Percentiles rank a stretch among this genome's conserved stretches.
Evolutionary conservation across 176 grass and related monocot genomes (phyloP).

Genomic region (Musa beccarii): DNA sequence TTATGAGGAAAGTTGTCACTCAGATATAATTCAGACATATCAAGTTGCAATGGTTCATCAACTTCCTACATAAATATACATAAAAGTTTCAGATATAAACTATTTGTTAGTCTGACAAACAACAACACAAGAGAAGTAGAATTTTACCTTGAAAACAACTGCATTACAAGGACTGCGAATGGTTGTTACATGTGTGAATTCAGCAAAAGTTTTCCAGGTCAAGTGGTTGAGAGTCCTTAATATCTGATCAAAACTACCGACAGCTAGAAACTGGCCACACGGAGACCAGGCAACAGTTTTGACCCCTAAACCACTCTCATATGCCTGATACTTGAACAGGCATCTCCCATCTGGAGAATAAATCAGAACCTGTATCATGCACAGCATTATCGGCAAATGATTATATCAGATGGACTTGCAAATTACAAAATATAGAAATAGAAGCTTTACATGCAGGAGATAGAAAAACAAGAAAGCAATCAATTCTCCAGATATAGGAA

Average conservation of each 20-base stretch:
- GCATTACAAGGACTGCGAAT: slow-evolving; percentile 63
- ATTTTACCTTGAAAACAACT: slow-evolving; percentile 66
- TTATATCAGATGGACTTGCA: not conserved
- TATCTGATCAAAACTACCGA: slow-evolving; percentile 91
- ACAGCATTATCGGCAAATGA: slow-evolving; percentile 1
- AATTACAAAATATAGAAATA: not conserved
- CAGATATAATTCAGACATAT: slow-evolving; percentile 82
- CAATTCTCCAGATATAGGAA: too few species aligned
- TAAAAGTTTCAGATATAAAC: slow-evolving; percentile 17
- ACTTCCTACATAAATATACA: slow-evolving; percentile 54
- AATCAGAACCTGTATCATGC: slow-evolving; percentile 56
- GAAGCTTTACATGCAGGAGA: not conserved
- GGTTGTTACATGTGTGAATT: slow-evolving; percentile 62
- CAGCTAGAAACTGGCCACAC: slow-evolving; percentile 83
- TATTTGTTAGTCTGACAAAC: too few species aligned
- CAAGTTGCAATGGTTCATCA: slow-evolving; percentile 74
- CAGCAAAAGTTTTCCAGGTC: slow-evolving; percentile 96
- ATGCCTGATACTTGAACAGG: slow-evolving; percentile 79
- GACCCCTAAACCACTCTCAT: slow-evolving; percentile 87
- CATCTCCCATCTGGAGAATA: slow-evolving; percentile 96
- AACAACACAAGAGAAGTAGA: slow-evolving; percentile 1
- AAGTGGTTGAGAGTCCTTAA: slow-evolving; percentile 77
- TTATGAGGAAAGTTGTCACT: slow-evolving; percentile 60
- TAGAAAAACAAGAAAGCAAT: too few species aligned
- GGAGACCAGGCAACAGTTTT: slow-evolving; percentile 96